Percentiles rank a stretch among this genome's conserved stretches.
phyloP scores from a whole-genome alignment of 768 basidiomycete genomes.

The Rhodotorula paludigena region DNA sequence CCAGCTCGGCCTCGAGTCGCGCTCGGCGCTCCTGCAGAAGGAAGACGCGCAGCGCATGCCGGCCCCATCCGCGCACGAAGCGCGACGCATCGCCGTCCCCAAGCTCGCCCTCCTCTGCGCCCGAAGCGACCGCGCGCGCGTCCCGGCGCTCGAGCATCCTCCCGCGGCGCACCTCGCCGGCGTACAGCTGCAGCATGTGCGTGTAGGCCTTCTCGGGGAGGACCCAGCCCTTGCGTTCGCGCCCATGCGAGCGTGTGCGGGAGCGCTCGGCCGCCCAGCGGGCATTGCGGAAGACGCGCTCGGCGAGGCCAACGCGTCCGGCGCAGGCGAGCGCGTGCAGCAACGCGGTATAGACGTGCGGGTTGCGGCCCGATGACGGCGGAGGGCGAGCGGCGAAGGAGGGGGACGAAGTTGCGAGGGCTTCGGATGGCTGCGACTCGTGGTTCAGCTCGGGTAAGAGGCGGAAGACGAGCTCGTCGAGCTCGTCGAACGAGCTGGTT shows the following conservation, averaged over 20 bases:
- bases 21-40: slow-evolving; percentile 6
- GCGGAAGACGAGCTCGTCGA: slow-evolving; percentile 54
- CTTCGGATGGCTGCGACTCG: not conserved
- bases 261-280: slow-evolving; percentile 50
- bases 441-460: slow-evolving; percentile 53
- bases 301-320: slow-evolving; percentile 56
- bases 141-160: slow-evolving; percentile 12
- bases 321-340: slow-evolving; percentile 61
- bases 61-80: slow-evolving; percentile 27
- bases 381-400: slow-evolving; percentile 5
- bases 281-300: slow-evolving; percentile 63
- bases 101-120: too few relatives aligned
- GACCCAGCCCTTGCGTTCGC: slow-evolving; percentile 54
- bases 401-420: not conserved
- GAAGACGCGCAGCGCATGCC: slow-evolving; percentile 30
- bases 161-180: slow-evolving; percentile 34
- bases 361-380: slow-evolving; percentile 40
- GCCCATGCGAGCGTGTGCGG: not conserved
- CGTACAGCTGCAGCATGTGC: slow-evolving; percentile 63
- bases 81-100: not conserved
- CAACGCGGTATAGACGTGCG: slow-evolving; percentile 58
- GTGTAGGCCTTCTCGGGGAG: slow-evolving; percentile 67
- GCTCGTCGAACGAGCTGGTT: slow-evolving; percentile 53
- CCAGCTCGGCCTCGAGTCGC: not conserved
- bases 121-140: too few relatives aligned